Conservation (phyloP, 306 rosid genomes). For the Gillenia trifoliata region DNA sequence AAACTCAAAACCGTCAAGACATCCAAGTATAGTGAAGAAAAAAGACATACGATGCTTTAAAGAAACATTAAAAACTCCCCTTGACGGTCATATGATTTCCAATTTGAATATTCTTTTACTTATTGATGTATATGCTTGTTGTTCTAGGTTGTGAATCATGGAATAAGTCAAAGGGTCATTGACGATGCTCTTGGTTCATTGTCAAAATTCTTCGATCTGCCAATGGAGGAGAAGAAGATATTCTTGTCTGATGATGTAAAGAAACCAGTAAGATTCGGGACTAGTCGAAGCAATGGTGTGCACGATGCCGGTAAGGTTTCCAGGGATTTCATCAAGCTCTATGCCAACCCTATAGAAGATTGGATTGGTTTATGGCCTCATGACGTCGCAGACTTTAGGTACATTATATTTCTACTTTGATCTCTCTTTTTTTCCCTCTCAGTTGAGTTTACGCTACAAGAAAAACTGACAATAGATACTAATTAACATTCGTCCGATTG, state of each 20-base stretch:
- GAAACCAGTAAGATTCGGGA: constrained; percentile 4
- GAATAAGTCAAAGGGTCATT: background rate
- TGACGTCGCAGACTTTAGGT: background rate
- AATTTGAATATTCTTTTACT: too few species aligned
- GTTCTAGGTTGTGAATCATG: constrained; percentile 16
- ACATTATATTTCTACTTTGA: background rate
- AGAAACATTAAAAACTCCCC: too few species aligned
- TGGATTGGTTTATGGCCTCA: constrained; percentile 10
- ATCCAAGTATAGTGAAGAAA: too few species aligned
- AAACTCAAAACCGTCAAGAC: too few species aligned
- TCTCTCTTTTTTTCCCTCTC: too few species aligned
- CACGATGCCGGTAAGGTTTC: background rate
- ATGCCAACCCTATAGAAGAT: background rate
- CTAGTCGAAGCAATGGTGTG: too few species aligned
- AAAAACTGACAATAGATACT: too few species aligned
- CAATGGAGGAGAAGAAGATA: constrained; percentile 1
- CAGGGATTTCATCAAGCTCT: constrained; percentile 1
- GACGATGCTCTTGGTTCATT: constrained; percentile 2
- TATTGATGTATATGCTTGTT: background rate
- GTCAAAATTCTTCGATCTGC: constrained; percentile 1
- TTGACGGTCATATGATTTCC: too few species aligned
- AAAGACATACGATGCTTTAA: too few species aligned
- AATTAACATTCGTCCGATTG: too few species aligned
- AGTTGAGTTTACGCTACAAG: too few species aligned
- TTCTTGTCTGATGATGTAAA: background rate